Evolutionary conservation across 257 asterid species (phyloP), one percentile per base, ranked within the genome.

Genomic region (Gentiana dahurica): DNA sequence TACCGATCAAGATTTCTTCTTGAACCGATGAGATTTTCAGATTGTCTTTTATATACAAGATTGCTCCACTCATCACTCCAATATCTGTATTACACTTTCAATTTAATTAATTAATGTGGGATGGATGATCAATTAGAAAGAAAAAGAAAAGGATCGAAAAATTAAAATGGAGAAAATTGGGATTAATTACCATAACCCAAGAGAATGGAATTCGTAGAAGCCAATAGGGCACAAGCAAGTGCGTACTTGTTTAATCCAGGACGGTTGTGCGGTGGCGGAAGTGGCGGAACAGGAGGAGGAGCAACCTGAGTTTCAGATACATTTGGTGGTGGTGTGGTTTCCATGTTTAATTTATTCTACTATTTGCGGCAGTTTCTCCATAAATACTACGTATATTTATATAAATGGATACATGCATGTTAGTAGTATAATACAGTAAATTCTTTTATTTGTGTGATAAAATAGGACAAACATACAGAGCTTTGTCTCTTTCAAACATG

Each of bases 11-110:
- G 11, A 88, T 62, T 63, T 88, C 96, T 15, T 64, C 78, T 32
- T 88, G 66, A 5, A 69, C 64, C 15, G 79, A 70, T 12, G 96
- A 76, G 51, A 88, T 75, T 53, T 79, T 77, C 57, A 88, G 59
- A 34, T 71, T 69, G 36, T 85, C 94, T 63, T 67, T 82, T 55
- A 88, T 88, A 75, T 55, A 85, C 1, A 88, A 68, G 5, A 78
- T 74, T 0, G 95, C 96, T 3, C 96, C 94, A 59, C 96, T 85
- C 95, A 85, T 88, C 8, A 85, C 96, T 32, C 96, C 95, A 61
- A 88, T 81, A 68, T 88, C 96, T 57, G 36, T 41, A 41, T 5
- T 4, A 41, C 6, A 41, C 9, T 6, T 41, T 41, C 24, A 41
- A 41, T 41, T 41, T 41, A 41, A 10, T 41, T 5, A 41, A 41